Evolutionary conservation across 1,284 basidiomycete genomes (phyloP).

Genomic region (Neonothopanus nambi): DNA sequence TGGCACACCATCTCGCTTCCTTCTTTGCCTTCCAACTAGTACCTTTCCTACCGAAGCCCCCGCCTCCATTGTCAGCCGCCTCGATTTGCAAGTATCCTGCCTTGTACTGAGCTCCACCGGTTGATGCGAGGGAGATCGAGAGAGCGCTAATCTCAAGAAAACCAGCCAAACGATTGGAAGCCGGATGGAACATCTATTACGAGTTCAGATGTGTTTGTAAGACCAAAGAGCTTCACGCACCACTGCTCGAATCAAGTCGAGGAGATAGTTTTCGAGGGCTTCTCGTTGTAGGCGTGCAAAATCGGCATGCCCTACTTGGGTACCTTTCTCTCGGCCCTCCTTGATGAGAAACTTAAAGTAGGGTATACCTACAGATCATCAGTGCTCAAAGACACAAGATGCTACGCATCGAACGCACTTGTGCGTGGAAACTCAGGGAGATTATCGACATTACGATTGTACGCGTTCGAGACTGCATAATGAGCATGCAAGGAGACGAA

Average conservation of each 20-base stretch:
- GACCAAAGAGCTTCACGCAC: constrained; percentile 46
- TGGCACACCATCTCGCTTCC: constrained; percentile 88
- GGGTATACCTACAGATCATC: constrained; percentile 61
- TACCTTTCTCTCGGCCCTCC: constrained; percentile 50
- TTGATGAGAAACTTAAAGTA: constrained; percentile 84
- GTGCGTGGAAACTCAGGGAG: constrained; percentile 93
- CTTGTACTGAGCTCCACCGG: constrained; percentile 86
- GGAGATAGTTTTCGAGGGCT: constrained; percentile 85
- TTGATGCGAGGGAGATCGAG: constrained; percentile 81
- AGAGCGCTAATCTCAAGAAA: constrained; percentile 95
- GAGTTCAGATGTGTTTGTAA: constrained; percentile 9
- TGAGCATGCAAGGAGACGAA: constrained; percentile 91
- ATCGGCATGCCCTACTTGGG: constrained; percentile 61
- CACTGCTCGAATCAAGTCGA: constrained; percentile 86
- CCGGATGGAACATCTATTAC: constrained; percentile 93
- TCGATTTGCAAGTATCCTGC: constrained; percentile 81
- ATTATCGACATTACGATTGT: constrained; percentile 67
- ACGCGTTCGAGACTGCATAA: constrained; percentile 86
- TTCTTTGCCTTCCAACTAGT: constrained; percentile 69
- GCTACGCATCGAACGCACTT: constrained; percentile 45
- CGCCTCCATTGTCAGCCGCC: constrained; percentile 45
- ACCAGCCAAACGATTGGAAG: constrained; percentile 88
- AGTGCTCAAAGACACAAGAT: constrained; percentile 1
- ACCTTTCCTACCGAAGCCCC: constrained; percentile 63
- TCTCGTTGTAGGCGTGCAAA: constrained; percentile 83